Percentiles rank a stretch among this genome's conserved stretches.
phyloP scores from a whole-genome alignment of 257 asterid species.

The Dorcoceras hygrometricum region DNA sequence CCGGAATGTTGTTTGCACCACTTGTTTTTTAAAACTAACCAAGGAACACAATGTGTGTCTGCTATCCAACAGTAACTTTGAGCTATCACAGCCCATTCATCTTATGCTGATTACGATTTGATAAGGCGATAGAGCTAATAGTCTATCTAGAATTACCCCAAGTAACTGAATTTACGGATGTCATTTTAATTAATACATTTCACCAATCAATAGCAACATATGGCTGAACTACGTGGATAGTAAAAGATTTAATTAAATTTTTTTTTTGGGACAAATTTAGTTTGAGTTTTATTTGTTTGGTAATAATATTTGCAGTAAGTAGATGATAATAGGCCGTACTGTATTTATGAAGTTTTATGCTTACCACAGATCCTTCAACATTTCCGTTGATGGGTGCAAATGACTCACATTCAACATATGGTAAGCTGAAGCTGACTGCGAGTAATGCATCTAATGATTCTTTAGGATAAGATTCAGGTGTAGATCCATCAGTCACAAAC shows the following conservation, averaged over 20 bases:
- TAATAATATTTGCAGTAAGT: background rate
- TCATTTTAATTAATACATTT: background rate
- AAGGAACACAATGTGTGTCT: background rate
- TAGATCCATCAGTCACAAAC: conserved; percentile 75
- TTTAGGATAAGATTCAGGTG: conserved; percentile 29
- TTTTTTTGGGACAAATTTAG: too few species aligned
- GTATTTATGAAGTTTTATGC: conserved; percentile 18
- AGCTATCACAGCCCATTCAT: background rate
- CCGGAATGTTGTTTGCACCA: background rate
- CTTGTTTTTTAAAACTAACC: background rate
- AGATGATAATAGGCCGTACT: background rate
- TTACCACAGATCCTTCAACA: conserved; percentile 74
- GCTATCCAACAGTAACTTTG: background rate
- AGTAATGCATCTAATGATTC: conserved; percentile 51
- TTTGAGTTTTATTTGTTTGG: background rate
- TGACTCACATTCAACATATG: conserved; percentile 41
- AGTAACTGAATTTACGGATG: background rate
- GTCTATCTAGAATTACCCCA: background rate
- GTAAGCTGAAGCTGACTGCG: conserved; percentile 73
- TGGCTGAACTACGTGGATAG: too few species aligned
- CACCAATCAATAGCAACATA: background rate
- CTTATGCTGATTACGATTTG: background rate
- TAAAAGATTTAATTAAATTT: too few species aligned
- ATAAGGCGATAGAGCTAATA: background rate
- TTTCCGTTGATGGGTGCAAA: conserved; percentile 51